Evolutionary conservation across 495 filamentous ascomycete species (phyloP), one percentile per base, ranked within the genome.

Genomic region (Neurospora sp.): DNA sequence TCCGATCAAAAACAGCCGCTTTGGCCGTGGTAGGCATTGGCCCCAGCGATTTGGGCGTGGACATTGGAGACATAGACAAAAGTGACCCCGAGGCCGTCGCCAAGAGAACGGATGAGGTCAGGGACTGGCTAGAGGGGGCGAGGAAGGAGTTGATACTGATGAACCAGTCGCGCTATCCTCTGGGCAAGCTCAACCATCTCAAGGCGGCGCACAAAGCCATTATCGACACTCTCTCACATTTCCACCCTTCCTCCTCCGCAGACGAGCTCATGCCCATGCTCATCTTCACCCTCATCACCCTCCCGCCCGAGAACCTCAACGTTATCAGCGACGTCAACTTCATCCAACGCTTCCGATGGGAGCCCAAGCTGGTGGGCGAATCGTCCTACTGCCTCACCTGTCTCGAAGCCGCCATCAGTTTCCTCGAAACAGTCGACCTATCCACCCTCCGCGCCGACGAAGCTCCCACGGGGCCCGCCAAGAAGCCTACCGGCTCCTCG

Each of bases 391-490:
- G 96, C 76, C 86, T 99, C 46, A 97, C 96, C 14, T 98, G 96
- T 77, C 90, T 98, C 12, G 96, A 99, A 82, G 96, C 96, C 7
- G 91, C 95, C 68, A 94, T 98, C 61, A 92, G 91, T 70, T 99
- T 99, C 78, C 84, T 99, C n/a, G 95, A 98, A 77, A 98, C 96
- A 35, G 95, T 99, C 38, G 96, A 99, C 79, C 88, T 99, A 10
- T 92, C 94, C 16, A 97, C 91, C 68, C 86, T 99, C 12, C 90
- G 94, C 71, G 91, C 91, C n/a, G 93, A 97, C 72, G 94, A 95
- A 77, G 78, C 85, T 16, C 84, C 83, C 27, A 84, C 84, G 0
- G 91, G 92, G 0, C 91, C 91, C 18, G 75, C 83, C 37, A 93
- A 91, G 76, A 76, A 85, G 10, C 79, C 81, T 18, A 86, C 83